Base-by-base conservation (phyloP, 441 rosid genomes). In the Corymbia citriodora region DNA sequence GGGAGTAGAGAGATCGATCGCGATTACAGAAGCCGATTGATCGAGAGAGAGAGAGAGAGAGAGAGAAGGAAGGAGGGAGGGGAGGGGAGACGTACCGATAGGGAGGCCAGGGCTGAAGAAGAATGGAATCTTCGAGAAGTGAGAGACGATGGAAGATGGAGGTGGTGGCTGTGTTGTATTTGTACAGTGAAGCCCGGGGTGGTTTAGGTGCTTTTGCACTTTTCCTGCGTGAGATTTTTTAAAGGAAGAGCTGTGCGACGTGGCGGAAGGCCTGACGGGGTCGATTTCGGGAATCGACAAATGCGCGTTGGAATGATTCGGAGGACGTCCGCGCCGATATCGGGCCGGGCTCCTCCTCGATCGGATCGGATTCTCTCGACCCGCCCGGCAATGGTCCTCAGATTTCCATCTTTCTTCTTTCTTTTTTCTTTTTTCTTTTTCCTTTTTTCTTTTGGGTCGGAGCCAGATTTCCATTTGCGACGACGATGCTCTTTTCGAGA, bases 71-170 rank as follows among this genome's bases (percentile, higher is more conserved):
- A 10, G 13, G 3, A 18, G 57, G 18, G 57, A 17, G 81, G 23
- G 48, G 11, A 13, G 52, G 85, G 48, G 85, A 92, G 85, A 92
- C 95, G 90, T 94, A 95, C 96, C 95, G 92, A 90, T 91, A 88
- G 88, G 94, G 94, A 90, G 92, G 40, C 90, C 15, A 63, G 36
- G 33, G 4, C 18, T 33, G 72, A 63, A 45, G 94, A 89, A 91
- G 59, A 90, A 40, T 23, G 85, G 90, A 88, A 90, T 88, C 88
- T 89, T 59, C 85, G 90, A 45, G 40, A 31, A 48, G 13, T 52
- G 85, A 50, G 49, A 27, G 9, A 88, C 29, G 45, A 53, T 29
- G 50, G 52, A 10, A 63, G 70, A 17, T 1, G 33, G 70, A 29
- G 36, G 72, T 6, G 33, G 33, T 63, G 18, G 29, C 11, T 48